A percentile compares a stretch with the other conserved stretches of the same genome.
Conservation (phyloP, 2,329 filamentous ascomycete genomes). For the Botrytis paeoniae region DNA sequence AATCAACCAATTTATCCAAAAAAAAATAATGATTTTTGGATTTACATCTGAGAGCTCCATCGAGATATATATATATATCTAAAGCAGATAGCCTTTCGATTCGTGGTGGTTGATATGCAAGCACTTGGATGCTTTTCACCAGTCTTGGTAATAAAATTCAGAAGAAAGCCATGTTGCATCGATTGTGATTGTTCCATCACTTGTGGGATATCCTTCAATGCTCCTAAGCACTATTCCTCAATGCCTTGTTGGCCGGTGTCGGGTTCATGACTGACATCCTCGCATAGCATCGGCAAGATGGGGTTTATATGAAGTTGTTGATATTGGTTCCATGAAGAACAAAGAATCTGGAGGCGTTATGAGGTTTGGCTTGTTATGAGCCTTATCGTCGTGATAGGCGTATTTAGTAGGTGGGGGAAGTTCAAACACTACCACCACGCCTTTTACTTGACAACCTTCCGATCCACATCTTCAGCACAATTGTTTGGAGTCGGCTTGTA, state of each 20-base stretch:
- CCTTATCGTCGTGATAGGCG: neutral
- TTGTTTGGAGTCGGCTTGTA: neutral
- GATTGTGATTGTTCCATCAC: neutral
- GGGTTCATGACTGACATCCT: neutral
- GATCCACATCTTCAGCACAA: neutral
- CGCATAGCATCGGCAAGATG: neutral
- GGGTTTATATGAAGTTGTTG: neutral
- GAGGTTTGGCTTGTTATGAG: neutral
- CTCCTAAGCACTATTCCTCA: neutral
- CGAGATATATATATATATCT: neutral
- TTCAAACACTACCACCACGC: neutral
- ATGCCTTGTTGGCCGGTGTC: neutral
- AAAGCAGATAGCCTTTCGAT: neutral
- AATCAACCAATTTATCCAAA: neutral
- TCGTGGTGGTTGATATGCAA: neutral
- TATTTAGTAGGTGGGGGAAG: neutral
- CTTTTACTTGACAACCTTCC: constrained; percentile 1
- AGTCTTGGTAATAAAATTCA: neutral
- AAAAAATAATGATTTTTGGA: neutral
- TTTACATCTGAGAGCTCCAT: neutral
- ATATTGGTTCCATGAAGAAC: neutral
- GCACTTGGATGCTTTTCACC: neutral
- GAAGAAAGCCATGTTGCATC: neutral
- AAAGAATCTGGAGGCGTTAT: neutral
- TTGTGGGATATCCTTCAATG: neutral